Conservation (phyloP, 768 basidiomycete species). For the Auricularia cornea region DNA sequence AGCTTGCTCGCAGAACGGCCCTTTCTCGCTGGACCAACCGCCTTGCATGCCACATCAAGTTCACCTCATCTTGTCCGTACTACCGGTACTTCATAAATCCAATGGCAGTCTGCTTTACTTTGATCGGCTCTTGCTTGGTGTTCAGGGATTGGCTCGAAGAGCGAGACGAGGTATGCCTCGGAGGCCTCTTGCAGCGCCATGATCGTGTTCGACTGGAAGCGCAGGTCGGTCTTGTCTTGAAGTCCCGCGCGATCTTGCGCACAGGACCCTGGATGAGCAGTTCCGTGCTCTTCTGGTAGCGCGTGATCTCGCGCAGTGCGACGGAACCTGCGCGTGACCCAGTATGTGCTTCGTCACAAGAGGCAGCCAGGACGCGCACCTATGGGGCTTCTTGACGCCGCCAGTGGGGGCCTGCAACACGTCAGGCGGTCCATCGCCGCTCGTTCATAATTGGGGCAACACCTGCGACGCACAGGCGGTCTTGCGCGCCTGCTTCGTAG, state of each 20-base stretch:
- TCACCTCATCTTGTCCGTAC: too few relatives aligned
- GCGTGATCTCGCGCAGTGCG: conserved; percentile 65
- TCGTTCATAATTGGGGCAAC: background rate
- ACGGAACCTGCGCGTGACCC: conserved; percentile 67
- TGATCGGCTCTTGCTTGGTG: too few relatives aligned
- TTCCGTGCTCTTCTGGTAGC: conserved; percentile 38
- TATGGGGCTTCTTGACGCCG: conserved; percentile 34
- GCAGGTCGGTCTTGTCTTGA: conserved; percentile 69
- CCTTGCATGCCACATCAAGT: too few relatives aligned
- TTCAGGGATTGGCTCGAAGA: too few relatives aligned
- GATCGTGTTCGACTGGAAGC: conserved; percentile 66
- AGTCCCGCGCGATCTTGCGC: conserved; percentile 45
- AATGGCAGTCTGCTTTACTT: too few relatives aligned
- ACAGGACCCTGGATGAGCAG: conserved; percentile 45
- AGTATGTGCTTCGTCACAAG: background rate
- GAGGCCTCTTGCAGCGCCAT: conserved; percentile 45
- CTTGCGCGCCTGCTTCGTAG: conserved; percentile 48
- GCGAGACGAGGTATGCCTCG: conserved; percentile 62
- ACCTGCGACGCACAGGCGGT: conserved; percentile 30
- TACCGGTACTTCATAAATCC: too few relatives aligned
- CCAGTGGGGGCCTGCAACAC: conserved; percentile 30
- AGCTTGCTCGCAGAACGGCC: too few relatives aligned
- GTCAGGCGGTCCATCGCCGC: background rate
- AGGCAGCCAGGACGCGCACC: conserved; percentile 28
- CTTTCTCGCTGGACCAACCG: too few relatives aligned